Evolutionary conservation across 2,329 filamentous ascomycete genomes (phyloP), one percentile per base, ranked within the genome.

Genomic region (Helotiales sp.): DNA sequence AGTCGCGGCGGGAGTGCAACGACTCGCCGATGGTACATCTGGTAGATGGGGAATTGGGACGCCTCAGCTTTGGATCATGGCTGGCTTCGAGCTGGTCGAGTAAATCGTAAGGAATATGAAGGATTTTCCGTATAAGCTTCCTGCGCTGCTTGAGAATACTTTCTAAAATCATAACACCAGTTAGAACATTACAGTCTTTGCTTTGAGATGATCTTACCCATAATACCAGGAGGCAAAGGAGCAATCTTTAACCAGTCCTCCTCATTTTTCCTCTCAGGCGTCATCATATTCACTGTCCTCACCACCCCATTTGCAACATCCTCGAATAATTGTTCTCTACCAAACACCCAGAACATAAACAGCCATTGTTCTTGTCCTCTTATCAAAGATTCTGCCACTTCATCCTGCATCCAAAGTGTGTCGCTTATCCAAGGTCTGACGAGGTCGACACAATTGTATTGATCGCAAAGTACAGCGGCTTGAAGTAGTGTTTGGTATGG

Each of bases 321-420:
- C 7, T 54, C 31, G 19, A 63, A 54, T 8, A 49, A 12, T 1
- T 52, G 27, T 19, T 36, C 30, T n/a, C 27, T 51, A 3, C 54
- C 55, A 36, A 60, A 60, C 10, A 48, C 52, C 58, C 50, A 63
- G 17, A 46, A 34, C 33, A 63, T 60, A 13, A 38, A 62, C 13
- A 63, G 27, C 52, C 49, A 55, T 5, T 54, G 47, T 31, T 62
- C 42, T 1, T 59, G 6, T 7, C 36, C 50, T 17, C 25, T 8
- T 9, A 13, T 17, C 13, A 25, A 13, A 8, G 49, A 42, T 30
- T 50, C 9, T 1, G 12, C n/a, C 2, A 29, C 25, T 15, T 47
- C 31, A 3, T 40, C 25, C 5, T 30, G 5, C 5, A 31, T 25
- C 3, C 13, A 3, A 7, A 60, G 22, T 56, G 56, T 59, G 13